phyloP scores from a whole-genome alignment of 2,329 filamentous ascomycete genomes.

The Aureobasidium subglaciale region DNA sequence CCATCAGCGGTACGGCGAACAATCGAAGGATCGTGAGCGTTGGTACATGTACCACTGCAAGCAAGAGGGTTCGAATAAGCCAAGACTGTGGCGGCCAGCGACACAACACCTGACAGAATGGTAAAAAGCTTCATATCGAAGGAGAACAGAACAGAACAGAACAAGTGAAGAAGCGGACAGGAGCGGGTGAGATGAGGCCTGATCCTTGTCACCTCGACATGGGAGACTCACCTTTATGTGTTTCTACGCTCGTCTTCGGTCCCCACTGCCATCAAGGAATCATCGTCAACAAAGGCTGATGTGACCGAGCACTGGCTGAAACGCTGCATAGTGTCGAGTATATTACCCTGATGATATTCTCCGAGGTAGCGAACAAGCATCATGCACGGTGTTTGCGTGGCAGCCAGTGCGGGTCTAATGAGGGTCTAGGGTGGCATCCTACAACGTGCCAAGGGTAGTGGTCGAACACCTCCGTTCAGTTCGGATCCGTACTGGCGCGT shows the following conservation, averaged over 20 bases:
- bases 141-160: neutral
- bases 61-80: constrained; percentile 35
- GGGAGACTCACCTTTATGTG: constrained; percentile 4
- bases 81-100: constrained; percentile 18
- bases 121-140: constrained; percentile 8
- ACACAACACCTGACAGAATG: constrained; percentile 4
- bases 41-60: constrained; percentile 37
- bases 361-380: constrained; percentile 5
- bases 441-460: neutral
- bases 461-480: neutral
- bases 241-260: neutral
- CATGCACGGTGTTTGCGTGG: neutral
- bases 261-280: neutral
- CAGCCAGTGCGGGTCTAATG: neutral
- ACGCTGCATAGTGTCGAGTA: constrained; percentile 4
- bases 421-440: neutral
- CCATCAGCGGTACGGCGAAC: constrained; percentile 42
- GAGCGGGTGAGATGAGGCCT: constrained; percentile 3
- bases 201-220: neutral
- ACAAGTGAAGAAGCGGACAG: neutral
- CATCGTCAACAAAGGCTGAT: neutral
- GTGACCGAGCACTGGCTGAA: constrained; percentile 1
- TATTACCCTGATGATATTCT: constrained; percentile 10
- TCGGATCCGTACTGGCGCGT: neutral
- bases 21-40: constrained; percentile 44